Conservation (phyloP, 2,329 filamentous ascomycete species). For the Proliferodiscus dingleyae region DNA sequence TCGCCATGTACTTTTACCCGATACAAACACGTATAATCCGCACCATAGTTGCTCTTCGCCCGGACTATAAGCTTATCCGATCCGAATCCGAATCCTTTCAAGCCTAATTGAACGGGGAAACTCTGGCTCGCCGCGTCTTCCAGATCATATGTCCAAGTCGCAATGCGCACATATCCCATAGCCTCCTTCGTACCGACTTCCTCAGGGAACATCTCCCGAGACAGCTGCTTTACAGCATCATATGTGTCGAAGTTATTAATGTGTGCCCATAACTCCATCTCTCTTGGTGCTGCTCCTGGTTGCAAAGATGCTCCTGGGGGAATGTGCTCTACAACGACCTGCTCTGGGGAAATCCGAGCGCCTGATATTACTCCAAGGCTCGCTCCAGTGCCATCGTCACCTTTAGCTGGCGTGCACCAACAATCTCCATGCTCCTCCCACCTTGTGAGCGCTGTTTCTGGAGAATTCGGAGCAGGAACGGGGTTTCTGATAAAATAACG, state of each 20-base stretch:
- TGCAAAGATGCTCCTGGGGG: slow-evolving; percentile 55
- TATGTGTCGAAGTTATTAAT: slow-evolving; percentile 41
- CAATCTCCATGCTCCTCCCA: slow-evolving; percentile 84
- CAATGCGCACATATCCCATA: slow-evolving; percentile 51
- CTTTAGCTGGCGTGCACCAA: slow-evolving; percentile 65
- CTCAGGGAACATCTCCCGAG: slow-evolving; percentile 34
- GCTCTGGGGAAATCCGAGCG: slow-evolving; percentile 56
- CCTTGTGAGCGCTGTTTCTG: slow-evolving; percentile 52
- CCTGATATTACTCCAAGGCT: slow-evolving; percentile 61
- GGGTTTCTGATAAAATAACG: slow-evolving; percentile 23
- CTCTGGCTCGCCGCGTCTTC: slow-evolving; percentile 41
- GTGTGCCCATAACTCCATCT: slow-evolving; percentile 66
- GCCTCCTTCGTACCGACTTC: slow-evolving; percentile 21
- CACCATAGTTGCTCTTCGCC: slow-evolving; percentile 54
- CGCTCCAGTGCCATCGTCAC: slow-evolving; percentile 45
- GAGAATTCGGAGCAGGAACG: slow-evolving; percentile 32
- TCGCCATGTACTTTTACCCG: slow-evolving; percentile 53
- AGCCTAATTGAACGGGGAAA: slow-evolving; percentile 47
- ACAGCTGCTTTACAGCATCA: slow-evolving; percentile 34
- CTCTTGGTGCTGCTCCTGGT: slow-evolving; percentile 56
- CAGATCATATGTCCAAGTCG: slow-evolving; percentile 48
- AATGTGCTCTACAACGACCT: slow-evolving; percentile 71
- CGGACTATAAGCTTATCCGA: slow-evolving; percentile 52
- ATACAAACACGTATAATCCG: slow-evolving; percentile 62
- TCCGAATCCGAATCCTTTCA: slow-evolving; percentile 40